A percentile compares a stretch with the other conserved stretches of the same genome.
phyloP scores from a whole-genome alignment of 1,139 yeast genomes.

The Pichia sp. region DNA sequence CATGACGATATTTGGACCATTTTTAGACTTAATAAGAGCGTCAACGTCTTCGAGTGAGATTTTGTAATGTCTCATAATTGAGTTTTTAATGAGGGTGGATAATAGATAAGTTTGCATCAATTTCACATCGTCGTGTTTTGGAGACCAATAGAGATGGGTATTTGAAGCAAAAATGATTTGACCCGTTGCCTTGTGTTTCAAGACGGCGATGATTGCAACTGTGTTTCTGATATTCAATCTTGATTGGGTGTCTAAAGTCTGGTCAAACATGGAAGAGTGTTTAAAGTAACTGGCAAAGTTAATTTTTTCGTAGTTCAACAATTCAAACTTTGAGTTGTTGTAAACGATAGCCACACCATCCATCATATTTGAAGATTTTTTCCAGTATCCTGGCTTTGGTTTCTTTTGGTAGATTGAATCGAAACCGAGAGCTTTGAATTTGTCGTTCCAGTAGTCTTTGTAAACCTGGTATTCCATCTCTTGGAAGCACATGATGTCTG shows the following conservation, averaged over 20 bases:
- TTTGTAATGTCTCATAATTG: conserved; percentile 27
- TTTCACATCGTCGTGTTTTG: conserved; percentile 51
- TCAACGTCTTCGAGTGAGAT: conserved; percentile 27
- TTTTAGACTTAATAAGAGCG: conserved; percentile 12
- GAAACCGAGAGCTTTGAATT: conserved; percentile 30
- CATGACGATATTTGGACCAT: conserved; percentile 31
- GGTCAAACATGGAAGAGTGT: conserved; percentile 34
- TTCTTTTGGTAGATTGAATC: conserved; percentile 48
- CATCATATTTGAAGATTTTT: conserved; percentile 41
- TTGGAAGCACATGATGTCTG: conserved; percentile 62
- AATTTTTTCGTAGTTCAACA: conserved; percentile 41
- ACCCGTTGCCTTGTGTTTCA: conserved; percentile 42
- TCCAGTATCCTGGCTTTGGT: conserved; percentile 52
- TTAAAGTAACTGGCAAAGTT: conserved; percentile 41
- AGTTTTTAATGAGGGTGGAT: conserved; percentile 29
- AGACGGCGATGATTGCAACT: conserved; percentile 48
- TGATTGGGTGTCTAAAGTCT: conserved; percentile 38
- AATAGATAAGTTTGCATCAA: conserved; percentile 52
- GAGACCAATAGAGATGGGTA: conserved; percentile 61
- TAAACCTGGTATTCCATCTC: conserved; percentile 55
- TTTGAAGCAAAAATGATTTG: conserved; percentile 46
- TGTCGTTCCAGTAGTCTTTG: conserved; percentile 41
- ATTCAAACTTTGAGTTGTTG: conserved; percentile 44
- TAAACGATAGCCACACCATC: conserved; percentile 60
- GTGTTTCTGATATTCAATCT: conserved; percentile 52